Base-by-base conservation (phyloP, 345 rosid genomes). In the Populus euphratica region DNA sequence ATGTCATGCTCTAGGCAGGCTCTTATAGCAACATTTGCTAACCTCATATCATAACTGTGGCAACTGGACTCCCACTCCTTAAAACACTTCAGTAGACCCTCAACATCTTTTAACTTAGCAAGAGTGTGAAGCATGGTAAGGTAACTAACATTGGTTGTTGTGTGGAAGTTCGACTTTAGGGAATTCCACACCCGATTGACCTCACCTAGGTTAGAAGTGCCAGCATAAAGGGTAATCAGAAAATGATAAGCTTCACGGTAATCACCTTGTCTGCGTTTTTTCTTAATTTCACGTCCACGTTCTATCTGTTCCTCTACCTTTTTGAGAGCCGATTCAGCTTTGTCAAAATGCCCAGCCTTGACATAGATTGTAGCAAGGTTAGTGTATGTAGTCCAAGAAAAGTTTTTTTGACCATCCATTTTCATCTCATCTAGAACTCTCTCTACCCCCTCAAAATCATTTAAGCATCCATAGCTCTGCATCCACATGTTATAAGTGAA, bases 51-150 rank as follows among this genome's bases (percentile, higher is more conserved):
- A 78, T 91, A 92, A 72, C 65, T 69, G 39, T 54, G 25, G 83
- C 88, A 86, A 54, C 69, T 72, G 35, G 93, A 84, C 79, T 89
- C 85, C 99, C 98, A 93, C 72, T 92, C 98, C 76, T 77, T 38
- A 54, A 91, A 92, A 73, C 87, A 75, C 79, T 81, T 80, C 68
- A 77, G 81, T 18, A 95, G 23, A 38, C 90, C 91, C 39, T 90
- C 88, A 6, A 84, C 14, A 66, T 89, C 96, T n/a, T 84, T 85
- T 20, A 95, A 83, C 56, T 80, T 95, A 14, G 75, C 82, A 29
- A 92, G 86, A 2, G 94, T 90, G 50, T 87, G 91, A 76, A 93
- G 82, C 89, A 90, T 85, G 0, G 81, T 78, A 35, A 84, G 85
- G 78, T 90, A 87, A 81, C 97, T 91, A 69, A 5, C 13, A 77